Evolutionary conservation across 306 rosid genomes (phyloP), one percentile per base, ranked within the genome.

Genomic region (Ochetophila trinervis): DNA sequence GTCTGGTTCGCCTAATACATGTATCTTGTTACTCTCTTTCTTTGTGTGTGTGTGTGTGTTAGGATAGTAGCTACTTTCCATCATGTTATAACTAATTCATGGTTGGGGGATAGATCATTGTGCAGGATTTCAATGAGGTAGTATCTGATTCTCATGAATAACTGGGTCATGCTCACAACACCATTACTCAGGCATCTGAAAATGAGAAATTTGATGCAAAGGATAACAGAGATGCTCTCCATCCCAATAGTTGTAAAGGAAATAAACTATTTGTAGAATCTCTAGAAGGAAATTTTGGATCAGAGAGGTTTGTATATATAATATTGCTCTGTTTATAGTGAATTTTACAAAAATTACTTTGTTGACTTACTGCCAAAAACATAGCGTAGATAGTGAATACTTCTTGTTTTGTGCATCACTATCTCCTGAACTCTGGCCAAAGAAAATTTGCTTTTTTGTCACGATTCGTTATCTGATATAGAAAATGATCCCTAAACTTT

Each of bases 1-100:
- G 44, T 65, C 80, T 13, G 91, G 85, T 49, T 79, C 87, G 23
- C 79, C 82, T 88, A 67, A 86, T 88, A 80, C 84, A 88, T 90
- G 96, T 88, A 34, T 57, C 76, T 58, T 60, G 53, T 71, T 52
- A 45, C 67, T 53, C 54, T 51, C 34, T 27, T 4, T 27, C 32
- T 27, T 4, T 27, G 3, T 27, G 3, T 27, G 3, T 27, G 3
- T 27, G 32, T 27, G 32, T 27, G 2, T 4, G 32, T 27, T 27
- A 4, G 32, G 32, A 27, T 27, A 27, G 4, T 27, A 27, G 32
- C 32, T 4, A 55, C 8, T 3, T 44, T 16, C 24, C 24, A 48
- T 45, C 73, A 36, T 69, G 51, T 52, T 70, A 56, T 53, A 49
- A 54, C 72, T 87, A 67, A 83, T 32, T 53, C 19, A 22, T 71